Base-by-base conservation (phyloP, 2,329 filamentous ascomycete genomes). In the Cercospora zeae-maydis region DNA sequence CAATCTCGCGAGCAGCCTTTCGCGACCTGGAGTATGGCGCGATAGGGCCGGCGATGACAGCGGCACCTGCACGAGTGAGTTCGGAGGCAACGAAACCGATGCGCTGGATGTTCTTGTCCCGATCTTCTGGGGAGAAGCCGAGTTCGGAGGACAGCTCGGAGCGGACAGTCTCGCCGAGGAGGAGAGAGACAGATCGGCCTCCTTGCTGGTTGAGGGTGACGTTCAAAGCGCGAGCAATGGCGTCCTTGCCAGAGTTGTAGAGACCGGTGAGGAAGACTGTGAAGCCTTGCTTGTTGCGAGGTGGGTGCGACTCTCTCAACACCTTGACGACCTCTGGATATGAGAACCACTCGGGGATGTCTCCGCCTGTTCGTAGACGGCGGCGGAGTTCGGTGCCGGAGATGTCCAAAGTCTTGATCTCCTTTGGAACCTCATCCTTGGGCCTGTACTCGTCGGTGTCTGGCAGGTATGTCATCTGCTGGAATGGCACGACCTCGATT, bases 301-400 rank as follows among this genome's bases (percentile, higher is more conserved):
- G 87, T 55, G 93, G 95, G 83, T 98, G 95, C 71, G 93, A 96
- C 82, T 99, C 93, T 74, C 95, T 89, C 66, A 99, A 89, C 55
- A 98, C 95, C 79, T 88, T 88, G 80, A 99, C 95, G 71, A 99
- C 95, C 82, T 99, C 95, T 66, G 95, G 93, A 84, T 99, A 99
- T 33, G 95, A 98, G 86, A 99, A 99, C 95, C 95, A 99, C 80
- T 96, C 92, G 71, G 95, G 95, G 72, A 99, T 99, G 72, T 96
- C 92, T 73, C 91, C 91, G 71, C 95, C 95, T 65, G 90, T 96
- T 74, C 90, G 88, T 68, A 99, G 88, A 73, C 95, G 91, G 75
- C 90, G 86, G 75, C 95, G 93, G 74, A 99, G 91, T 83, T 99
- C 95, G 47, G 81, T 83, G 66, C 81, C 81, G 61, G 78, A 81